Evolutionary conservation across 2,329 filamentous ascomycete genomes (phyloP), one percentile per base, ranked within the genome.

Genomic region (Aspergillus tamarii): DNA sequence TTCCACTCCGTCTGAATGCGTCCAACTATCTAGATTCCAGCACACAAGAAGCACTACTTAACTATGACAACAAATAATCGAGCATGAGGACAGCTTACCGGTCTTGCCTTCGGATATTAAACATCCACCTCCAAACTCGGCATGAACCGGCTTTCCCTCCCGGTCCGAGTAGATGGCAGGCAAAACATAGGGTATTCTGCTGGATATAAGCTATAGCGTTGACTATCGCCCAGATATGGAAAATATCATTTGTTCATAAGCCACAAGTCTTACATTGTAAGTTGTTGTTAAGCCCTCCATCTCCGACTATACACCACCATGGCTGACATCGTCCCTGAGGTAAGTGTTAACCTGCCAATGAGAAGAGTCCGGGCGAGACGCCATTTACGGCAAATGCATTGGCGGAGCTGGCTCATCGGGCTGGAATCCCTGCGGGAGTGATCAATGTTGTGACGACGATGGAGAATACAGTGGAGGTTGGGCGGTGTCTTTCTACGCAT

Each of bases 371-470:
- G 1, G 67, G 72, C 12, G 72, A 77, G 58, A 78, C 78, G 1
- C 77, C 78, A 0, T 70, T 77, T 39, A 74, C 73, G 7, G 68
- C 69, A 1, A 60, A 73, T 23, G 74, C 74, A 0, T 66, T 78
- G 16, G 70, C 70, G 59, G 73, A 30, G 64, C 66, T 65, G 6
- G 67, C 59, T 3, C 65, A 70, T 6, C 65, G 70, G 34, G 77
- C 77, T 1, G 77, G 77, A 3, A 60, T 80, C 6, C 76, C 77
- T 0, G 67, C 64, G 16, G 73, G 72, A 9, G 64, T 69, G 0
- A 65, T 78, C 62, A 65, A 71, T n/a, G 59, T 67, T 14, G 45
- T 65, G 6, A 54, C 59, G 7, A 52, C 66, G n/a, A 21, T 57
- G 23, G 43, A 62, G 36, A 64, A 61, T 21, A 54, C 57, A 2